Conservation (phyloP, 495 filamentous ascomycete genomes). For the Podospora conica region DNA sequence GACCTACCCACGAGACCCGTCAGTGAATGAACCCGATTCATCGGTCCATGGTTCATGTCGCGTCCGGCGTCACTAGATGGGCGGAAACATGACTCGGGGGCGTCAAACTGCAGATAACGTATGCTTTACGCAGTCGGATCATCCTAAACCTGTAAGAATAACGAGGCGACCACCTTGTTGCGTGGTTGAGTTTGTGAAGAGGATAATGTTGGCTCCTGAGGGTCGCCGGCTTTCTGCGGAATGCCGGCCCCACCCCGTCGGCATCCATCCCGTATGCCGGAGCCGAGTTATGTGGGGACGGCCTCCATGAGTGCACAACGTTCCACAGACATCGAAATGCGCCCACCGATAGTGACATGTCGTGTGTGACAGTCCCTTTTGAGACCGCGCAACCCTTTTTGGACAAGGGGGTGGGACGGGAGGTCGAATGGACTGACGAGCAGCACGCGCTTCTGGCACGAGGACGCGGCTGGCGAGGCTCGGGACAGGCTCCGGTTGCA, state of each 20-base stretch:
- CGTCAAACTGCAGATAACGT: neutral
- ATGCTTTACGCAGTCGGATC: neutral
- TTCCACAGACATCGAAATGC: neutral
- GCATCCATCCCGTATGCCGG: neutral
- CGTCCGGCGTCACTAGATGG: too few species aligned
- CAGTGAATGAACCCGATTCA: neutral
- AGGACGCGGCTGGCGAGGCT: neutral
- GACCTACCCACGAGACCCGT: neutral
- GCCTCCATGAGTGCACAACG: neutral
- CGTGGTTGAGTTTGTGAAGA: neutral
- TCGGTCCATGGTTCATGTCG: too few species aligned
- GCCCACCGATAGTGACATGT: neutral
- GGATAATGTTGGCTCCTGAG: neutral
- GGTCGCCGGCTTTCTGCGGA: neutral
- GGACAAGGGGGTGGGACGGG: neutral
- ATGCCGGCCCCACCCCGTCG: neutral
- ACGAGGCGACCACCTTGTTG: neutral
- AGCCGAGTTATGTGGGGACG: neutral
- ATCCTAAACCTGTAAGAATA: neutral
- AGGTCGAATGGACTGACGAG: neutral
- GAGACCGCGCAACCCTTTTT: neutral
- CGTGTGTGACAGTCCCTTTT: neutral
- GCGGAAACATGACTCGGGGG: neutral
- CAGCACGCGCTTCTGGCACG: neutral
- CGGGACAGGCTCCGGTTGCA: neutral